phyloP scores from a whole-genome alignment of 2,329 filamentous ascomycete genomes.

The Penicillium thymicola region DNA sequence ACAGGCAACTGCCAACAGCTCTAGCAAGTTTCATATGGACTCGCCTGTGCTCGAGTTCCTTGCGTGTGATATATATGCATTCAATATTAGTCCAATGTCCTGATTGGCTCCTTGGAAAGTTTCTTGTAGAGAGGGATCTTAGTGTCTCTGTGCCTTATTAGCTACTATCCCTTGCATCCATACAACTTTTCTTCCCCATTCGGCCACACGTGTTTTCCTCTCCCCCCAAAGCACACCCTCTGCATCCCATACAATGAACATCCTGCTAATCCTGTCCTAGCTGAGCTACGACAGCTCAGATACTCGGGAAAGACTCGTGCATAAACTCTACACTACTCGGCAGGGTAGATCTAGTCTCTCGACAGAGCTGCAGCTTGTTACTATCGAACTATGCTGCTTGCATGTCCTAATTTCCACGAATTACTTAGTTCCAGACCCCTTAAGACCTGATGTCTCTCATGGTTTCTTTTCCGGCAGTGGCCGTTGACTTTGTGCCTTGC shows the following conservation, averaged over 20 bases:
- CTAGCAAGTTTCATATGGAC: slow-evolving; percentile 2
- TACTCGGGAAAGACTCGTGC: slow-evolving; percentile 7
- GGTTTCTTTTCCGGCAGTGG: neutral
- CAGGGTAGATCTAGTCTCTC: slow-evolving; percentile 1
- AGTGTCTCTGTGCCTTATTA: neutral
- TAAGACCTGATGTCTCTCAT: slow-evolving; percentile 18
- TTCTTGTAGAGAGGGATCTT: slow-evolving; percentile 6
- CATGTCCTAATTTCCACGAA: neutral
- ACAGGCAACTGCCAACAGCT: neutral
- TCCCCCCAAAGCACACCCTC: neutral
- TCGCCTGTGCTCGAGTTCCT: slow-evolving; percentile 20
- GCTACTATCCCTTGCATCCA: slow-evolving; percentile 18
- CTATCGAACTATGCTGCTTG: slow-evolving; percentile 7
- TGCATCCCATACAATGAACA: slow-evolving; percentile 3
- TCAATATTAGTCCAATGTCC: neutral
- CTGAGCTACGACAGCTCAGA: slow-evolving; percentile 8
- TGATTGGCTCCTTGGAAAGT: neutral
- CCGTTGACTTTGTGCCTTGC: slow-evolving; percentile 20
- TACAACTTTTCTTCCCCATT: slow-evolving; percentile 11
- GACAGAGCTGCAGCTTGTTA: neutral
- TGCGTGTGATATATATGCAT: slow-evolving; percentile 20
- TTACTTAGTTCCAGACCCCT: neutral
- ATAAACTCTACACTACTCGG: slow-evolving; percentile 14
- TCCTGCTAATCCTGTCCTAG: neutral
- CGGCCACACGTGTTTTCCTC: slow-evolving; percentile 16